A percentile compares a stretch with the other conserved stretches of the same genome.
Evolutionary conservation across 2,329 filamentous ascomycete species (phyloP).

Genomic region (Cercospora sojina): DNA sequence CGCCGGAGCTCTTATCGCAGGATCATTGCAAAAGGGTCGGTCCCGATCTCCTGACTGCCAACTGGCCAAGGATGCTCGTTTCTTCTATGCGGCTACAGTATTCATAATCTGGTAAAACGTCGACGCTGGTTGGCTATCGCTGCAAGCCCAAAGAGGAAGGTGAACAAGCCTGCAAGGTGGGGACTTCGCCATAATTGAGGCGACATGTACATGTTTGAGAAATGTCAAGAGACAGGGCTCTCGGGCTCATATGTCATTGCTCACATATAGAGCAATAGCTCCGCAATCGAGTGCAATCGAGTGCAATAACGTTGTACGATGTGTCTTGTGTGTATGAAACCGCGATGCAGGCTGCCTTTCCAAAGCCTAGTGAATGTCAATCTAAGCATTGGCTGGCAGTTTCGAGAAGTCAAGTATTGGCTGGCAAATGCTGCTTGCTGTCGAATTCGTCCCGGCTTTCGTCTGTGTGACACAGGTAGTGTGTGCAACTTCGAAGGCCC

Average conservation of each 20-base stretch:
- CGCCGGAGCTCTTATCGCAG: neutral
- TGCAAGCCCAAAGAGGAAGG: neutral
- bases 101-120: neutral
- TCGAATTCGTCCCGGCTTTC: neutral
- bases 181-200: neutral
- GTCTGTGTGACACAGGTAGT: neutral
- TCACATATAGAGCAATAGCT: neutral
- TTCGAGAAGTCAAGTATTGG: neutral
- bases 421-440: neutral
- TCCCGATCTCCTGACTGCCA: neutral
- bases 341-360: neutral
- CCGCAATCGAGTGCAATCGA: neutral
- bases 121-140: neutral
- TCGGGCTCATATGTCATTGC: neutral
- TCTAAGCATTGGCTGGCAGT: neutral
- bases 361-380: neutral
- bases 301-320: neutral
- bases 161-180: neutral
- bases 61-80: neutral
- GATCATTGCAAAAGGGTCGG: neutral
- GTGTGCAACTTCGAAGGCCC: neutral
- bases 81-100: neutral
- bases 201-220: neutral
- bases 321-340: neutral
- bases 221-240: neutral